Base-by-base conservation (phyloP, 202 grass and related monocot species). In the Carex sylvatica region DNA sequence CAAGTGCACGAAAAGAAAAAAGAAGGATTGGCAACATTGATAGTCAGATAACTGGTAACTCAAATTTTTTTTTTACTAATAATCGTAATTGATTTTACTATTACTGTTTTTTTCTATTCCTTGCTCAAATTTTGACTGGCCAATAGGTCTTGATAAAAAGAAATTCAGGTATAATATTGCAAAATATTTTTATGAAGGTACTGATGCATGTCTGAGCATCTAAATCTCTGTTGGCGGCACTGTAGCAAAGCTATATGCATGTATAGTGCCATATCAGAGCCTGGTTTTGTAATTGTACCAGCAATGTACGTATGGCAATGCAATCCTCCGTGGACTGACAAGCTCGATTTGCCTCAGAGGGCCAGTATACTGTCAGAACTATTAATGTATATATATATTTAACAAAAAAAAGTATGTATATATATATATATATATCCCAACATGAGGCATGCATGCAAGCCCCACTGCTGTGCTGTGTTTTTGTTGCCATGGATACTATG, bases 251-350 rank as follows among this genome's bases (percentile, higher is more conserved):
- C 6, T 26, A 26, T 9, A 3, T 49, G 38, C 38, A 12, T 49
- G 46, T 49, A 49, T 49, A 49, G 46, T 49, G 46, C 3, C 3
- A 13, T 49, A 49, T 40, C 46, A 49, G 46, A 49, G 46, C 46
- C 46, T 49, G 10, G 46, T 49, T 49, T 49, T 49, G 46, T 13
- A 49, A 12, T 49, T 49, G 10, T 49, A 49, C 46, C 46, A 49
- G 56, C 20, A 59, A 20, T 59, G 56, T 59, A 59, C 56, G 54
- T 59, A 59, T 26, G 11, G 46, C 26, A 62, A 68, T 68, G 33
- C 15, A 75, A 75, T 75, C 70, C 70, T 74, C 70, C 70, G 36
- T 74, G 70, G 42, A 46, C 70, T 74, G 70, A 31, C 70, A 74
- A 20, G 1, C 3, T 59, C 49, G 74, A 78, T 78, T 56, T 24